Evolutionary conservation across 192 early-diverging fungal genomes (phyloP), one percentile per base, ranked within the genome.

Genomic region (Gigaspora rosea): DNA sequence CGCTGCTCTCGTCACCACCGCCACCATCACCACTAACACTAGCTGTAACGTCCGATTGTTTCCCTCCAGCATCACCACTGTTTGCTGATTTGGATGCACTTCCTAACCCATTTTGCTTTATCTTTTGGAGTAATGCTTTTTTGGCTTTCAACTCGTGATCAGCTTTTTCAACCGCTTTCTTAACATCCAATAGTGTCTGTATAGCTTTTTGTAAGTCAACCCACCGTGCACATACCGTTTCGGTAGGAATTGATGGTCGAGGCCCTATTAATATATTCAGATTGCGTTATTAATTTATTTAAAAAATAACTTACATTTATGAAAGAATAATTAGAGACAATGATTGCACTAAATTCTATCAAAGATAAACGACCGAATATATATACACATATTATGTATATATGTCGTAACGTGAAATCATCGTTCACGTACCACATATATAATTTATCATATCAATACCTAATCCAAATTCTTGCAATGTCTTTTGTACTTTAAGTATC

Each of bases 181-280:
- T 95, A 64, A 94, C 81, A 75, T 98, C 96, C 65, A 95, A 80
- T 77, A 97, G 78, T 32, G 82, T 88, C 54, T 94, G 81, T 68
- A 96, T 90, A 12, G 90, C 92, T 57, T 86, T 84, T 70, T 92
- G 90, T 64, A 98, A 80, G 59, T 89, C 87, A 62, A 94, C 92
- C 80, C 92, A 96, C 72, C 91, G 91, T 33, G 90, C 86, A 80
- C 92, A 94, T 22, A 97, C 91, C 0, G 86, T 84, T 13, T 86
- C 89, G 4, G 95, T 97, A 6, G 93, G 91, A 92, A 97, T 95
- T 8, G 87, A 80, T 0, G 96, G 96, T n/a, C 73, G 73, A 27
- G 61, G 50, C 2, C 54, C 73, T 71, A 56, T 46, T 51, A 22
- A 27, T 27, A 27, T 27, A 27, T 27, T 27, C 27, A 27, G 27